phyloP scores from a whole-genome alignment of 1,139 yeast species.

The Saccharomyces hybrid region DNA sequence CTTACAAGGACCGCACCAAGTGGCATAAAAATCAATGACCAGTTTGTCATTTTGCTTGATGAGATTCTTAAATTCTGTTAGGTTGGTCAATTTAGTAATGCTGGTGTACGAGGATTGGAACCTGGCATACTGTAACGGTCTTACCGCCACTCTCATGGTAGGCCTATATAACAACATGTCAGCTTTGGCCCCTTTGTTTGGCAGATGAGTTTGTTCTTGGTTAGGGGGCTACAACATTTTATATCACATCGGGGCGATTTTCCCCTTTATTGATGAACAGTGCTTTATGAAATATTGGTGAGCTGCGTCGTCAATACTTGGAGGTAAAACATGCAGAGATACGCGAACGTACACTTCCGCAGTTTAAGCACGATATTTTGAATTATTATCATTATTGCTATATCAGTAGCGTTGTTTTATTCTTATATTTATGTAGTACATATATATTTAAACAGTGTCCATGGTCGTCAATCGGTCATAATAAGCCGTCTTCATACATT shows the following conservation, averaged over 20 bases:
- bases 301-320: too few relatives aligned
- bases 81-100: conserved; percentile 13
- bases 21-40: conserved; percentile 77
- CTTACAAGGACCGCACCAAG: conserved; percentile 94
- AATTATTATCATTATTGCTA: too few relatives aligned
- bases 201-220: background rate
- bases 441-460: background rate
- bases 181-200: background rate
- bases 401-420: background rate
- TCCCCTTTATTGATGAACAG: background rate
- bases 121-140: background rate
- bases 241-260: background rate
- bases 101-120: conserved; percentile 10
- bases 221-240: background rate
- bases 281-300: too few relatives aligned
- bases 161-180: background rate
- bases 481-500: conserved; percentile 15
- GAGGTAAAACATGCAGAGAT: background rate
- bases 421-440: background rate
- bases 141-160: background rate
- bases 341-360: background rate
- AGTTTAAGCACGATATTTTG: background rate
- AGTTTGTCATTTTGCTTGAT: conserved; percentile 42
- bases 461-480: conserved; percentile 7
- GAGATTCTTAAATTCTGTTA: conserved; percentile 41